Conservation (phyloP, 176 grass and related monocot genomes). For the Typha latifolia region DNA sequence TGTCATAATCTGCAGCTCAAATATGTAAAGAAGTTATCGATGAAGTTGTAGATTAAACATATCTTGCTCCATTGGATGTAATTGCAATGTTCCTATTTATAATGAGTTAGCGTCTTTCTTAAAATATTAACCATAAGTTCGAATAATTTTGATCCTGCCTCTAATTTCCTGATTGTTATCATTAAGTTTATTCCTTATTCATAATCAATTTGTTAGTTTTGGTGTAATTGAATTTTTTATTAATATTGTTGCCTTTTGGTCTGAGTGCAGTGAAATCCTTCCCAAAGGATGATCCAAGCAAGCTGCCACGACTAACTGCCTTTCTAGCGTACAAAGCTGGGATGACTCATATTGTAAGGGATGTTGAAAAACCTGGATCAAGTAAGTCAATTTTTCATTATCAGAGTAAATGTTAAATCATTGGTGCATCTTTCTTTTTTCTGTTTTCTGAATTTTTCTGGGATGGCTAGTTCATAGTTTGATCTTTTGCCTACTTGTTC, state of each 20-base stretch:
- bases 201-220: background rate
- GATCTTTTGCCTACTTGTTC: background rate
- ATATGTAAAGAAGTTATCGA: too few relatives aligned
- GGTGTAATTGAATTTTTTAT: background rate
- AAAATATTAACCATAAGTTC: too few relatives aligned
- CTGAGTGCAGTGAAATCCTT: conserved; percentile 70
- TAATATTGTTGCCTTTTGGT: background rate
- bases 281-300: conserved; percentile 57
- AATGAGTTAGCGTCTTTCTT: too few relatives aligned
- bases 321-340: conserved; percentile 93
- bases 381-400: conserved; percentile 42
- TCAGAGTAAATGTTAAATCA: background rate
- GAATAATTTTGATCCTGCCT: too few relatives aligned
- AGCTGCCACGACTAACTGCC: conserved; percentile 50
- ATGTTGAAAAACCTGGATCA: conserved; percentile 92
- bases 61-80: too few relatives aligned
- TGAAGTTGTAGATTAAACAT: too few relatives aligned
- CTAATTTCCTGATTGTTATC: too few relatives aligned
- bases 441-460: background rate
- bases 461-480: background rate
- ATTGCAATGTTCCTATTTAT: too few relatives aligned
- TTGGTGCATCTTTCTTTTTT: background rate
- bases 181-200: too few relatives aligned
- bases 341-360: conserved; percentile 91
- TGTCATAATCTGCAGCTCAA: too few relatives aligned